Base-by-base conservation (phyloP, 2,329 filamentous ascomycete species). In the Cercospora sesami region DNA sequence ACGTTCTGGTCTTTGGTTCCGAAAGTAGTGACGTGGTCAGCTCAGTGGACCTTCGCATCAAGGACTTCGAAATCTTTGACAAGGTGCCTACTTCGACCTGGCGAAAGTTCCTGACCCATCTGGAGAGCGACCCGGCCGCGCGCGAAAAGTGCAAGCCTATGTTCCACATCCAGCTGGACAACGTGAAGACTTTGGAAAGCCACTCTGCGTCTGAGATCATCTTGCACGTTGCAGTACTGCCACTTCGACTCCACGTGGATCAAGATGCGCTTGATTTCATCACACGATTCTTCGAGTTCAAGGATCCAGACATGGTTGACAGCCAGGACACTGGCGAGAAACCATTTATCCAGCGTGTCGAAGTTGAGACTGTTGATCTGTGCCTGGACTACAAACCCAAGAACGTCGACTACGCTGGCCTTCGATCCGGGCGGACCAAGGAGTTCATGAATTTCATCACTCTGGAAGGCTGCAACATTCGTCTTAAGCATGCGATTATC, bases 401-500 rank as follows among this genome's bases (percentile, higher is more conserved):
- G 80, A 89, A 93, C n/a, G 92, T 99, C 18, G 94, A 99, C 79
- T 99, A 99, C 74, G 92, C 90, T 0, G 94, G 94, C 3, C 86
- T 99, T 3, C 89, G 94, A 28, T 97, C 95, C 1, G 95, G 95
- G 1, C 93, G 92, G 72, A 98, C 95, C 0, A 96, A 93, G 0
- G 95, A 99, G 78, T 96, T 99, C 76, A 98, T 98, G 94, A 99
- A 99, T 79, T 97, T 99, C 78, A 86, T 99, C 71, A 91, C 94
- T 14, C 86, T 99, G 1, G 95, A 99, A 73, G 90, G 92, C 72
- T 89, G 95, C 2, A 89, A 94, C 69, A 91, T 99, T 85, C 87
- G 91, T 6, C 86, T 99, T 63, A 88, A 91, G 12, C 94, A 94
- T 77, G 91, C 92, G 28, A 98, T 99, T 73, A 88, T 98, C 39